Evolutionary conservation across 306 rosid genomes (phyloP).

Genomic region (Vigna nakashimae): DNA sequence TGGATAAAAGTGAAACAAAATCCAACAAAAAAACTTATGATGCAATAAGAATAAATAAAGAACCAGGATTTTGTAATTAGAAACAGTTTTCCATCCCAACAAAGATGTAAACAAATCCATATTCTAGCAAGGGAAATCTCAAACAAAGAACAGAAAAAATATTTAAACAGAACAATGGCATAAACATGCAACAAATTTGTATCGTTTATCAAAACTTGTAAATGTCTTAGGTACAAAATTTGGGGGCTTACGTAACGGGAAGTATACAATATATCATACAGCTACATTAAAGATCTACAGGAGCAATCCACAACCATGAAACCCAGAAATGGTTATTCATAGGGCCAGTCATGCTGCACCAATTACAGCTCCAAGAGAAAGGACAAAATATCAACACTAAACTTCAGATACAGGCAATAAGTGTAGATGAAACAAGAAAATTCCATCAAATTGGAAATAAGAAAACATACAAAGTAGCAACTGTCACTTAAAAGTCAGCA

Average conservation of each 20-base stretch:
- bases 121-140: conserved; percentile 30
- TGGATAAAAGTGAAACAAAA: conserved; percentile 7
- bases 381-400: conserved; percentile 2
- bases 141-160: background rate
- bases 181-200: background rate
- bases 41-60: background rate
- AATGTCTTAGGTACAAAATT: conserved; percentile 6
- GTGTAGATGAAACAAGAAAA: background rate
- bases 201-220: background rate
- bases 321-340: background rate
- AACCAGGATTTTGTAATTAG: background rate
- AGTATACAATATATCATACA: background rate
- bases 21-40: conserved; percentile 6
- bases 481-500: background rate
- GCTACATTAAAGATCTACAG: background rate
- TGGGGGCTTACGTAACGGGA: conserved; percentile 1
- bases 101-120: conserved; percentile 1
- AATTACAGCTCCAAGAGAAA: background rate
- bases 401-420: background rate
- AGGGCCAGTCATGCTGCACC: background rate
- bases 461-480: background rate
- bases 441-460: background rate
- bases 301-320: conserved; percentile 12
- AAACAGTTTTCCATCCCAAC: conserved; percentile 14
- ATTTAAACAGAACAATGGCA: background rate